phyloP scores from a whole-genome alignment of 805 yeast genomes.

The Candida quercuum region DNA sequence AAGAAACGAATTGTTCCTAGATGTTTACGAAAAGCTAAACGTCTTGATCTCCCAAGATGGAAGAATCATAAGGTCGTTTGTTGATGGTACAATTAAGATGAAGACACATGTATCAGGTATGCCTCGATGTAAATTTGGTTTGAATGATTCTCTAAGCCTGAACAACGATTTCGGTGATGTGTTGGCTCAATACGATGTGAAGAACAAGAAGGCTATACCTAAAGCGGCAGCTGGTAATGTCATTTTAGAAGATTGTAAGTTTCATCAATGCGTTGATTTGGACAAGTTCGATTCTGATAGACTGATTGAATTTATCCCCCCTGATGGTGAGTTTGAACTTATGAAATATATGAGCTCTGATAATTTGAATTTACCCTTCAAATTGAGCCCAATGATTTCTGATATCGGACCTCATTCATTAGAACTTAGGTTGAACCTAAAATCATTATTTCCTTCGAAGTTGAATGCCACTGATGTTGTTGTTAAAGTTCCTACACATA shows the following conservation, averaged over 20 bases:
- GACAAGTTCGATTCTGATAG: conserved; percentile 61
- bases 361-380: conserved; percentile 66
- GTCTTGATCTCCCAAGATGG: conserved; percentile 64
- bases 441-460: conserved; percentile 55
- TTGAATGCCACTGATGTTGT: conserved; percentile 58
- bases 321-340: conserved; percentile 82
- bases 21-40: conserved; percentile 70
- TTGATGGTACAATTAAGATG: conserved; percentile 71
- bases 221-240: conserved; percentile 46
- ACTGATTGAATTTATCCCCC: conserved; percentile 71
- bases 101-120: conserved; percentile 72
- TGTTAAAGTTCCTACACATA: conserved; percentile 66
- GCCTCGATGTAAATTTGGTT: conserved; percentile 79
- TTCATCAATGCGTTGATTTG: conserved; percentile 82
- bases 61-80: conserved; percentile 58
- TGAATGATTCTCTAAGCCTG: conserved; percentile 47
- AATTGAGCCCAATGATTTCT: conserved; percentile 50
- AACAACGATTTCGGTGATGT: conserved; percentile 18
- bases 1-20: conserved; percentile 73
- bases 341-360: conserved; percentile 64
- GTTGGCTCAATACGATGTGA: conserved; percentile 23
- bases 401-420: conserved; percentile 38
- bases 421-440: conserved; percentile 55
- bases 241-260: conserved; percentile 67
- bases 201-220: conserved; percentile 27